Conservation (phyloP, 2,329 filamentous ascomycete species). For the Cercospora sp. region DNA sequence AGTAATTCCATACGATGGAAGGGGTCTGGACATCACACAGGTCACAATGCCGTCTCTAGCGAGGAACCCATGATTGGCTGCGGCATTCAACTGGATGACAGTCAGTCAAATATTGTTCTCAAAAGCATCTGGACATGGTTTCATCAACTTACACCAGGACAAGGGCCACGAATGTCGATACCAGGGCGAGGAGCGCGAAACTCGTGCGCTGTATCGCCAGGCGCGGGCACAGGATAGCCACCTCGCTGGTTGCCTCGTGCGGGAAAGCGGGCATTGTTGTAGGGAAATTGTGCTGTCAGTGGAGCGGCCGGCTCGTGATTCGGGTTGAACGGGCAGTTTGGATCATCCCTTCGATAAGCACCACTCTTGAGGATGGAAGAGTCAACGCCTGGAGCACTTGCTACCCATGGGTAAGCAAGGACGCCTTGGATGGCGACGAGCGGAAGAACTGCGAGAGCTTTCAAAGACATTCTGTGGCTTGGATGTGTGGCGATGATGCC, state of each 20-base stretch:
- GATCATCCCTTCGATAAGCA: constrained; percentile 11
- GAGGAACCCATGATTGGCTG: constrained; percentile 42
- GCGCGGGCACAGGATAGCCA: constrained; percentile 48
- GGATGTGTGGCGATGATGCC: neutral
- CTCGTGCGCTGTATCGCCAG: constrained; percentile 42
- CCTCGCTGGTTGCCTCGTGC: constrained; percentile 44
- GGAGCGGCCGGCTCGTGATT: constrained; percentile 42
- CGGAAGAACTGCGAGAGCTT: neutral
- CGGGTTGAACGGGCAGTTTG: constrained; percentile 42
- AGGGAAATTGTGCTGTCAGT: constrained; percentile 39
- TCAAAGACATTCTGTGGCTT: neutral
- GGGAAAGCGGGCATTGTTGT: constrained; percentile 47
- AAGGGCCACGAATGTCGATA: constrained; percentile 44
- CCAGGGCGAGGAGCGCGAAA: constrained; percentile 39
- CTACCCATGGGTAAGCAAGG: constrained; percentile 37
- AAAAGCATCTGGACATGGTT: neutral
- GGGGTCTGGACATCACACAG: constrained; percentile 17
- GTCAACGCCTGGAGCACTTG: constrained; percentile 40
- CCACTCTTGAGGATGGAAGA: constrained; percentile 26
- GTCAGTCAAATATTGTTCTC: neutral
- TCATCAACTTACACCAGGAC: constrained; percentile 37
- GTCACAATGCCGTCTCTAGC: constrained; percentile 46
- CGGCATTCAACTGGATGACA: neutral
- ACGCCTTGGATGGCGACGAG: neutral
- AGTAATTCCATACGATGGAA: neutral